Conservation (phyloP, 2,329 filamentous ascomycete species). For the Aureobasidium sp. region DNA sequence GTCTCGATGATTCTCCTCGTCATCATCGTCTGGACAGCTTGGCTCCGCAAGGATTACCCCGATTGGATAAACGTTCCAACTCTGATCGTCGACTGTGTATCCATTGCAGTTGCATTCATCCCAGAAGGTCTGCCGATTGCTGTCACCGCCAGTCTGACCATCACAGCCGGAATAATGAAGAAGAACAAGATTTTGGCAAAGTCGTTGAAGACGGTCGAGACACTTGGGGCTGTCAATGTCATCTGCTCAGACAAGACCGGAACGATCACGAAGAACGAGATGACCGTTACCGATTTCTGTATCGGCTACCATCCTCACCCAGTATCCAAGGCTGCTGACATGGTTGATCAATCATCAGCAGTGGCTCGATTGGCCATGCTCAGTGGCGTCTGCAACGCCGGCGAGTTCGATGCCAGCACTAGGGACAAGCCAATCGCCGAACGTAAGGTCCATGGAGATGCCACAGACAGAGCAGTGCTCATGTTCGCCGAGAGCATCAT, state of each 20-base stretch:
- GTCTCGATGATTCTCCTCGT: conserved; percentile 56
- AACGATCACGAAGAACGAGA: conserved; percentile 62
- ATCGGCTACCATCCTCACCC: conserved; percentile 47
- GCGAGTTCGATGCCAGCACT: conserved; percentile 63
- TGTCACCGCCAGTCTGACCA: conserved; percentile 59
- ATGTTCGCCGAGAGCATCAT: conserved; percentile 61
- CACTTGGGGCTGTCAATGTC: conserved; percentile 62
- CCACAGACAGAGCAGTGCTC: conserved; percentile 67
- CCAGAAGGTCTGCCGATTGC: conserved; percentile 67
- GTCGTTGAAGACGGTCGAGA: conserved; percentile 70
- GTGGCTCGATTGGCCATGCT: conserved; percentile 53
- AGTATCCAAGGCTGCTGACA: conserved; percentile 41
- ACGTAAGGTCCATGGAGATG: conserved; percentile 63
- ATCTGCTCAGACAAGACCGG: conserved; percentile 74
- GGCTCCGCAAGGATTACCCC: conserved; percentile 58
- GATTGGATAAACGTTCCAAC: conserved; percentile 64
- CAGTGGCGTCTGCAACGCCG: conserved; percentile 64
- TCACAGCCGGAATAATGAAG: conserved; percentile 67
- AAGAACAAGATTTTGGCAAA: conserved; percentile 74
- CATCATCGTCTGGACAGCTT: conserved; percentile 60
- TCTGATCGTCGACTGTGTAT: conserved; percentile 60
- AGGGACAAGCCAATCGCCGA: conserved; percentile 50
- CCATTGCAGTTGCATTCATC: conserved; percentile 64
- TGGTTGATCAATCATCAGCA: conserved; percentile 28
- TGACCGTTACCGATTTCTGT: conserved; percentile 63